phyloP scores from a whole-genome alignment of 768 basidiomycete genomes.

The Mycena capillaripes region DNA sequence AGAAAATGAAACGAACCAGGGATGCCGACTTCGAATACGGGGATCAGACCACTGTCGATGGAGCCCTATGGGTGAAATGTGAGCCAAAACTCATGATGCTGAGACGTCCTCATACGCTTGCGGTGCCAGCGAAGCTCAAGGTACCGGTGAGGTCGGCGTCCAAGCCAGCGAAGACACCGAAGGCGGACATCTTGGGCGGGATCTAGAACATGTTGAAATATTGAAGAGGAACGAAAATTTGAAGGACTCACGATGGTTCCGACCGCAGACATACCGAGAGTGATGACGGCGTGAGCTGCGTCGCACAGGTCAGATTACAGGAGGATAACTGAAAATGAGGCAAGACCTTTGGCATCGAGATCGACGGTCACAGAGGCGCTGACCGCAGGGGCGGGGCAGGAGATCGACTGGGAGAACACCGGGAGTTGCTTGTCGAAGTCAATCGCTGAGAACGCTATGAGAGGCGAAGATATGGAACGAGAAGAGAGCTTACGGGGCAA shows the following conservation, averaged over 20 bases:
- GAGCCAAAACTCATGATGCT: neutral
- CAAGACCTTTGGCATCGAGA: conserved; percentile 18
- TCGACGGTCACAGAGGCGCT: conserved; percentile 33
- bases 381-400: conserved; percentile 36
- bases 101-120: conserved; percentile 12
- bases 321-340: no score
- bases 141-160: conserved; percentile 47
- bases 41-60: conserved; percentile 45
- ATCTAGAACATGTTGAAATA: conserved; percentile 22
- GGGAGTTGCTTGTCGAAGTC: conserved; percentile 40
- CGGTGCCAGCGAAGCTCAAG: conserved; percentile 42
- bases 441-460: conserved; percentile 20
- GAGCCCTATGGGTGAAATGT: conserved; percentile 33
- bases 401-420: conserved; percentile 36
- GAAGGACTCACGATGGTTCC: conserved; percentile 42
- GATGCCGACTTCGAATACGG: conserved; percentile 49
- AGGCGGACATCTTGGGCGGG: conserved; percentile 49
- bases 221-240: neutral
- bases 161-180: conserved; percentile 44
- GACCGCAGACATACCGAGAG: conserved; percentile 27
- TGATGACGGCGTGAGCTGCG: conserved; percentile 45
- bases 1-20: conserved; percentile 38
- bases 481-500: conserved; percentile 33
- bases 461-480: neutral
- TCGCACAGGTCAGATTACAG: neutral